These are phyloP conservation scores for Gastrodia elata DNA, from an alignment of 106 monocot genomes.

Conservation along the genomic window DNA sequence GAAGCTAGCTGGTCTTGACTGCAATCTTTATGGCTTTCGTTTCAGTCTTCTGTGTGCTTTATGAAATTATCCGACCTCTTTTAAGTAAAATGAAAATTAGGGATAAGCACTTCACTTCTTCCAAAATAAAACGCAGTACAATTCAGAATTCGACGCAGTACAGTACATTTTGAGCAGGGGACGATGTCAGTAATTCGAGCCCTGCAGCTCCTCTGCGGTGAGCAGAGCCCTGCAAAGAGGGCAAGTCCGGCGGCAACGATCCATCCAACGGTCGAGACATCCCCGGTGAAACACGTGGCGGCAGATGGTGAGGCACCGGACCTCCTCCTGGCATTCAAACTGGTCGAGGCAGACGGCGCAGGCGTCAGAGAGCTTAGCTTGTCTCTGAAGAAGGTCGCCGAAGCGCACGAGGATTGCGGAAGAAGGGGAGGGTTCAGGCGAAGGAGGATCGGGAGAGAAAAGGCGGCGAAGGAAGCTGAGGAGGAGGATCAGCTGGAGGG, in stretches of 20 bases:
- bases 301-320: slow-evolving; percentile 45
- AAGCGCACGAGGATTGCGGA: not conserved
- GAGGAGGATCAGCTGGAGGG: slow-evolving; percentile 39
- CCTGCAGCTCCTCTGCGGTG: slow-evolving; percentile 11
- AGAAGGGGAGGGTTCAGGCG: not conserved
- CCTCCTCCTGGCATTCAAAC: slow-evolving; percentile 37
- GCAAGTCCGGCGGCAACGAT: slow-evolving; percentile 47
- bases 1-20: too few relatives aligned
- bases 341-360: slow-evolving; percentile 68
- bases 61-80: too few relatives aligned
- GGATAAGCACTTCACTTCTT: too few relatives aligned
- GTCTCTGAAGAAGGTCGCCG: not conserved
- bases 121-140: too few relatives aligned
- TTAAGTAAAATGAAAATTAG: too few relatives aligned
- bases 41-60: too few relatives aligned
- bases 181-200: too few relatives aligned
- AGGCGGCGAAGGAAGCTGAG: slow-evolving; percentile 38
- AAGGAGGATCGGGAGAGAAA: slow-evolving; percentile 25
- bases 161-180: too few relatives aligned
- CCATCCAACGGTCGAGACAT: slow-evolving; percentile 66
- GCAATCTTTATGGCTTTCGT: too few relatives aligned
- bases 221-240: slow-evolving; percentile 63
- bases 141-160: too few relatives aligned
- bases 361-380: slow-evolving; percentile 5
- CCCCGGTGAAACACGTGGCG: slow-evolving; percentile 60